Percentiles rank a stretch among this genome's conserved stretches.
Conservation (phyloP, 495 filamentous ascomycete genomes). For the Tetracladium setigerum region DNA sequence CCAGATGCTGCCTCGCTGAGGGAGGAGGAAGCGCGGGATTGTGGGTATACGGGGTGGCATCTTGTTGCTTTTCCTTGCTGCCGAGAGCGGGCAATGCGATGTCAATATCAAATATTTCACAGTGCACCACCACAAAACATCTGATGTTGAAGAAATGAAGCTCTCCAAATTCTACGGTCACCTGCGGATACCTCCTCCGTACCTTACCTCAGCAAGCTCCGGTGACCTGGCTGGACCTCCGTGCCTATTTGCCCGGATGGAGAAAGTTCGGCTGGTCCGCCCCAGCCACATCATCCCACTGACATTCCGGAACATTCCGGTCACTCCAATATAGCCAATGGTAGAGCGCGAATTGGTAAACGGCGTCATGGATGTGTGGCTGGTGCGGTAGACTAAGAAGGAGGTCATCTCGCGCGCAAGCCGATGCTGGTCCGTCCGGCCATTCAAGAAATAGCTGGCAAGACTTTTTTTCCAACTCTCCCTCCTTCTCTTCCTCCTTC, state of each 20-base stretch:
- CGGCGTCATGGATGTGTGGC: not conserved
- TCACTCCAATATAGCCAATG: not conserved
- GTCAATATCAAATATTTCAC: too few relatives aligned
- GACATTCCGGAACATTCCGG: not conserved
- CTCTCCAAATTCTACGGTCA: not conserved
- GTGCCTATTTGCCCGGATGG: too few relatives aligned
- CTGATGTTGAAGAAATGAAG: constrained; percentile 1
- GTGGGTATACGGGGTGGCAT: constrained; percentile 31
- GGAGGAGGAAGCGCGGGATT: constrained; percentile 48
- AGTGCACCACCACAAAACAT: too few relatives aligned
- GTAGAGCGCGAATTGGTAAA: not conserved
- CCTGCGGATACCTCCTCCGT: not conserved
- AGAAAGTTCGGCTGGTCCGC: not conserved
- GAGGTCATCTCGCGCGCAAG: constrained; percentile 1
- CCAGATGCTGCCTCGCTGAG: constrained; percentile 41
- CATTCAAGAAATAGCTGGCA: too few relatives aligned
- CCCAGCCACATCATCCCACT: not conserved
- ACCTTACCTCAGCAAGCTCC: too few relatives aligned
- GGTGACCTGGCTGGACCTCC: too few relatives aligned
- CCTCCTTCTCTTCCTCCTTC: constrained; percentile 1
- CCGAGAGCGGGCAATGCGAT: not conserved
- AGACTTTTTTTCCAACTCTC: constrained; percentile 7
- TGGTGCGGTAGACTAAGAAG: not conserved
- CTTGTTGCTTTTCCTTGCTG: constrained; percentile 8
- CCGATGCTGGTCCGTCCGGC: not conserved